Conservation (phyloP, 2,329 filamentous ascomycete species). For the Ceratocystis alfenasii region DNA sequence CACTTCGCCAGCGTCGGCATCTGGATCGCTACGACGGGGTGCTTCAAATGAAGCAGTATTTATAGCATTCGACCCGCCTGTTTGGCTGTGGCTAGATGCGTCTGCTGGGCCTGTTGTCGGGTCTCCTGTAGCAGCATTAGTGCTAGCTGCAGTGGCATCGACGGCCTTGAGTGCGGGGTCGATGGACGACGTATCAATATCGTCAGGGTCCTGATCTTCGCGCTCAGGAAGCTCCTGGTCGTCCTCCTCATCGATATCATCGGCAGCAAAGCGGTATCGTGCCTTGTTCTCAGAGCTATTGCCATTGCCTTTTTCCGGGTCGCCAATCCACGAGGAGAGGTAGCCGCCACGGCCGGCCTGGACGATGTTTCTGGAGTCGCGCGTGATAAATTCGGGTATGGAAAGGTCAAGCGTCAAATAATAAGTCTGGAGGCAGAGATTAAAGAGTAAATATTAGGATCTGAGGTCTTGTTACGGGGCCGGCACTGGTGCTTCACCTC, state of each 20-base stretch:
- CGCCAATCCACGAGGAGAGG: slow-evolving; percentile 27
- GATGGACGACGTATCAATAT: slow-evolving; percentile 11
- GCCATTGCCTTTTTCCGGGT: slow-evolving; percentile 15
- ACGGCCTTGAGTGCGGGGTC: background rate
- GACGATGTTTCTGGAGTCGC: slow-evolving; percentile 19
- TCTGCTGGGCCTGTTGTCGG: slow-evolving; percentile 8
- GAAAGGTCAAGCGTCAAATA: slow-evolving; percentile 54
- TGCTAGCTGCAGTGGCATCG: background rate
- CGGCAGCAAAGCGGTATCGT: slow-evolving; percentile 23
- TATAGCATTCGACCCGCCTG: background rate
- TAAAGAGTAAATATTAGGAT: background rate
- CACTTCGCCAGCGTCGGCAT: slow-evolving; percentile 35
- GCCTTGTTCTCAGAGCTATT: slow-evolving; percentile 9
- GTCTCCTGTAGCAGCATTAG: background rate
- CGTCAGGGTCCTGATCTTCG: slow-evolving; percentile 28
- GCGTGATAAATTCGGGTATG: slow-evolving; percentile 40
- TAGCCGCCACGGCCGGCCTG: slow-evolving; percentile 24
- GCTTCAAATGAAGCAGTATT: background rate
- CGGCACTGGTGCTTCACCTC: slow-evolving; percentile 35
- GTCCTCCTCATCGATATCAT: slow-evolving; percentile 27
- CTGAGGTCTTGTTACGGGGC: background rate
- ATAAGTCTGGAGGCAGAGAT: slow-evolving; percentile 38
- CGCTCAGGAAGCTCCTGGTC: slow-evolving; percentile 29
- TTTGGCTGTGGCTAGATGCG: background rate
- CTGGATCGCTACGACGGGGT: background rate